Evolutionary conservation across 257 asterid species (phyloP), one percentile per base, ranked within the genome.

Genomic region (Phtheirospermum japonicum): DNA sequence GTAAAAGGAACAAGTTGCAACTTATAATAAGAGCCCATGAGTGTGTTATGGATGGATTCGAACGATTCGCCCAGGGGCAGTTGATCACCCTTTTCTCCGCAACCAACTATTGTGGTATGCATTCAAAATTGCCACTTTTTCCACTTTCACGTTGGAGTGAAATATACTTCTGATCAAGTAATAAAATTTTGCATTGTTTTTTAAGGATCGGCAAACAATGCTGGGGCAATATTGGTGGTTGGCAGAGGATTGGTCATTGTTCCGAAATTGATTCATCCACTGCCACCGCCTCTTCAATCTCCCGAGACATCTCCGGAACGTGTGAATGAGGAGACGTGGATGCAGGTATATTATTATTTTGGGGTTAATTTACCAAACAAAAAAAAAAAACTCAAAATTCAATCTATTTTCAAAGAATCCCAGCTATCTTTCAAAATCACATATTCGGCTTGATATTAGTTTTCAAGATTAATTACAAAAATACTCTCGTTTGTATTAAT

Each of bases 41-140:
- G 71, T 93, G 99, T 42, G 99, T 93, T 54, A 93, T 93, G 99
- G 99, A 93, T 77, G 99, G 99, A 61, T 93, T 93, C 26, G 99
- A 93, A 71, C 80, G 99, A 42, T 93, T 93, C 63, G 99, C 99
- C 60, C 97, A 93, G 73, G 97, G 99, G 46, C 99, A 93, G 75
- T 57, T 93, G 83, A 93, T 93, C 69, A 93, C 99, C 45, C 96
- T 93, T 32, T 93, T 93, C 75, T 93, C 99, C 13, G 99, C 99
- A 56, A 93, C 99, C 69, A 93, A 93, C 87, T 93, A 93, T 68
- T 93, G 99, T 71, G 97, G 99, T 93, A 89, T 62, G 85, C 63
- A 40, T 56, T 56, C 53, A 7, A 71, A 64, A 16, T 63, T 63
- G 19, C 34, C 51, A 39, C 56, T 49, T 13, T 43, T 48, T 60